Evolutionary conservation across 1,284 basidiomycete genomes (phyloP), one percentile per base, ranked within the genome.

Genomic region (Tausonia pullulans): DNA sequence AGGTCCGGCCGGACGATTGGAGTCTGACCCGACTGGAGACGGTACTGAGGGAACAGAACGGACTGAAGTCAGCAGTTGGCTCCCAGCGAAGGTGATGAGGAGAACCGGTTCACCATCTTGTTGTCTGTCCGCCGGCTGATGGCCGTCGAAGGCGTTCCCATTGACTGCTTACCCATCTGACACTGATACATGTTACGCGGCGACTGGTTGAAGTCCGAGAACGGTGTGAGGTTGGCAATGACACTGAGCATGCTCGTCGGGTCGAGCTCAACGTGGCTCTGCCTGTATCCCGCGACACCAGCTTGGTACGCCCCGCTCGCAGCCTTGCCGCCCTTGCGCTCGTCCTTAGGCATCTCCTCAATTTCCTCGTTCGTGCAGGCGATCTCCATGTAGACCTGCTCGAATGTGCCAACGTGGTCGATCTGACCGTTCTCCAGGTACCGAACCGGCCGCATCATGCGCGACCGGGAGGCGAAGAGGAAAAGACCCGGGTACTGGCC

Each of bases 151-250:
- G 96, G 95, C 44, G 96, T 98, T 51, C 96, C 96, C 96, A 99
- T 98, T 1, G 91, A 90, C 83, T 99, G 96, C 81, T 99, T 99
- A 77, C 92, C 93, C 96, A 99, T 99, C 87, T 98, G 81, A 67
- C 78, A 79, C 71, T 75, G 59, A 71, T 82, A 83, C 79, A 81
- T 82, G 74, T 82, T 82, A 67, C 82, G 74, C 3, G 82, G 82
- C 50, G 77, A 79, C 72, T 83, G 96, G 77, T 99, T 99, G 79
- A 98, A 98, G 79, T 99, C 95, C 51, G 94, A 82, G 74, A 84
- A 84, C 4, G 83, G 83, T 0, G 83, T 84, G 67, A 84, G 73
- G 72, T 83, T 83, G 69, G 82, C 82, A 52, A 84, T 76, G 64
- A 84, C 81, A 2, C 92, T 96, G 65, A 99, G 79, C 76, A 99